Percentiles rank a stretch among this genome's conserved stretches.
Evolutionary conservation across 345 rosid genomes (phyloP).

Genomic region (Clausena lansium): DNA sequence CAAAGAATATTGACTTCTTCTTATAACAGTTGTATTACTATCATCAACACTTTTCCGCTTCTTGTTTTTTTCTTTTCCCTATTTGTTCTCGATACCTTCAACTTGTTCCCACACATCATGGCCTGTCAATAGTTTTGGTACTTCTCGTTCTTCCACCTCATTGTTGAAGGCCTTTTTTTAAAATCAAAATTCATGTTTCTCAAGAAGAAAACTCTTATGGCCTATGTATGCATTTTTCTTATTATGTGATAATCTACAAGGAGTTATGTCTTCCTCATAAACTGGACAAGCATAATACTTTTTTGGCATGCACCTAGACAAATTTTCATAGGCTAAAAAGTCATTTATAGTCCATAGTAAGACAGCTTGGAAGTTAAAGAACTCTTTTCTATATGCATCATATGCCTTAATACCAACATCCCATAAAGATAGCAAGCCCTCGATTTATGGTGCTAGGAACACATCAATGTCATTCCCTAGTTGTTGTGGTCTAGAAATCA

Average conservation of each 20-base stretch:
- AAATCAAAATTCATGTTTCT: neutral
- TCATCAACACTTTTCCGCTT: neutral
- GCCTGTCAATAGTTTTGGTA: neutral
- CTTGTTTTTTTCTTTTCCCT: neutral
- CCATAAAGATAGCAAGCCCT: too few species aligned
- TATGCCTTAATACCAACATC: neutral
- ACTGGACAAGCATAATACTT: neutral
- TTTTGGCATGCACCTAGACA: neutral
- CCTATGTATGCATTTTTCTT: neutral
- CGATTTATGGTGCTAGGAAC: neutral
- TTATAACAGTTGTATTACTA: neutral
- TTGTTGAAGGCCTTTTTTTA: neutral
- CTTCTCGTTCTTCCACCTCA: neutral
- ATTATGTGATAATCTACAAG: too few species aligned
- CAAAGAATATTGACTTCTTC: neutral
- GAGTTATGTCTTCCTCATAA: neutral
- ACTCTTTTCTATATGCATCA: neutral
- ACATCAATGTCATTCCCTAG: neutral
- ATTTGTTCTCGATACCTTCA: neutral
- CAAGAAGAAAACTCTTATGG: neutral
- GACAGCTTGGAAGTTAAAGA: neutral
- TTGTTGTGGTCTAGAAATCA: neutral
- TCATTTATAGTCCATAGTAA: neutral
- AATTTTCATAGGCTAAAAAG: neutral
- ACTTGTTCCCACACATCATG: neutral